These are phyloP conservation scores for Cotoneaster glaucophyllus DNA, from an alignment of 306 rosid genomes.

Conservation along the genomic window DNA sequence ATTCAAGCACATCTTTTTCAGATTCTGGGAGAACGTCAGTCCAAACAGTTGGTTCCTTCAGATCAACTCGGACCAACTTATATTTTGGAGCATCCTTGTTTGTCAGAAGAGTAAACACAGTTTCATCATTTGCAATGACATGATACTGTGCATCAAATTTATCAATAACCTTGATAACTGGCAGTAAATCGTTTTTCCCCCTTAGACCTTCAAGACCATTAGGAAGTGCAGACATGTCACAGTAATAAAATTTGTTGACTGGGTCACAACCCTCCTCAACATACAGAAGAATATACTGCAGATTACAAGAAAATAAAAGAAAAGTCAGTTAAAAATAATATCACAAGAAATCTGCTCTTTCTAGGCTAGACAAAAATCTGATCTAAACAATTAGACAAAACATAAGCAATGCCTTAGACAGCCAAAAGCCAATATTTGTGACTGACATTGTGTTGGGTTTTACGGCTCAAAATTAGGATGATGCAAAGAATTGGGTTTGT, in stretches of 20 bases:
- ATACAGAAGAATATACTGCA: slow-evolving; percentile 60
- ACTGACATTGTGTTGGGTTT: neutral
- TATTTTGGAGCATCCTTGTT: slow-evolving; percentile 92
- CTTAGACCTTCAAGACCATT: slow-evolving; percentile 59
- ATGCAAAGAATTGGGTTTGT: too few relatives aligned
- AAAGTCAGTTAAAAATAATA: neutral
- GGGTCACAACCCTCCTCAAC: slow-evolving; percentile 81
- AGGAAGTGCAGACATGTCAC: slow-evolving; percentile 63
- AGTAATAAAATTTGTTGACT: slow-evolving; percentile 81
- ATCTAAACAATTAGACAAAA: neutral
- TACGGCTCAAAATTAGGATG: too few relatives aligned
- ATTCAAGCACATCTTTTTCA: slow-evolving; percentile 73
- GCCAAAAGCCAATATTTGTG: neutral
- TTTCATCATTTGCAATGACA: slow-evolving; percentile 72
- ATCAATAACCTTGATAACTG: slow-evolving; percentile 70
- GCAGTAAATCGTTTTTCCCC: slow-evolving; percentile 56
- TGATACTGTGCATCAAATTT: slow-evolving; percentile 61
- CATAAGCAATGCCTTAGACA: neutral
- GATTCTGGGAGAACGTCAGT: slow-evolving; percentile 65
- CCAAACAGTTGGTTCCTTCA: slow-evolving; percentile 73
- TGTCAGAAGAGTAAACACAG: slow-evolving; percentile 64
- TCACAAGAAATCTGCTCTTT: neutral
- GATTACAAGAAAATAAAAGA: neutral
- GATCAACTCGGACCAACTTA: slow-evolving; percentile 73
- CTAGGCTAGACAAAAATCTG: neutral